Conservation (phyloP, 2,329 filamentous ascomycete species). For the Colletotrichum limetticola region DNA sequence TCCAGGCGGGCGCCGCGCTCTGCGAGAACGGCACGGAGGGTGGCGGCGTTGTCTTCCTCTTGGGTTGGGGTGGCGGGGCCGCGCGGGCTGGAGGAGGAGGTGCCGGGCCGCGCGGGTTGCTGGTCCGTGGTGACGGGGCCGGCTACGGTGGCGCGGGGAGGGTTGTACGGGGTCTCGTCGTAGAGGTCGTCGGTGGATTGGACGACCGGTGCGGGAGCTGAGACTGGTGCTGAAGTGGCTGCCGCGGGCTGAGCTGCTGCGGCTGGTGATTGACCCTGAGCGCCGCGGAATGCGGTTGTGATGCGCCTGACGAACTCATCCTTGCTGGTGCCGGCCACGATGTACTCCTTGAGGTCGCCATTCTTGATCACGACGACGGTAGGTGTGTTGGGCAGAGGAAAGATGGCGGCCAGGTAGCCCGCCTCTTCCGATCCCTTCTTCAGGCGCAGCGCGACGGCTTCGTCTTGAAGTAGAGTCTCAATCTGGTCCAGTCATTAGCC, state of each 20-base stretch:
- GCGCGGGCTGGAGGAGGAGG: conserved; percentile 38
- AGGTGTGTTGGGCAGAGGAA: conserved; percentile 81
- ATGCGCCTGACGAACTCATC: conserved; percentile 74
- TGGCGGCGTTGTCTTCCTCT: conserved; percentile 34
- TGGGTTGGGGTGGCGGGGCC: conserved; percentile 40
- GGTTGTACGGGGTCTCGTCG: not conserved
- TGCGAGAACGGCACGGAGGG: conserved; percentile 53
- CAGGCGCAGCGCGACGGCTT: conserved; percentile 77
- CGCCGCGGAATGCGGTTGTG: conserved; percentile 44
- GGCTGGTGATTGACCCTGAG: conserved; percentile 7
- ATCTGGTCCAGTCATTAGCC: conserved; percentile 7
- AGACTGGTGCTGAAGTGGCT: not conserved
- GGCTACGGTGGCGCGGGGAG: not conserved
- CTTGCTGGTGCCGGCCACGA: conserved; percentile 71
- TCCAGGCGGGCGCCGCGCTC: conserved; percentile 61
- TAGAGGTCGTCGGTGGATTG: conserved; percentile 6
- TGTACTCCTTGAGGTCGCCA: conserved; percentile 81
- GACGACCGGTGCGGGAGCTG: not conserved
- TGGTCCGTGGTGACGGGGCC: not conserved
- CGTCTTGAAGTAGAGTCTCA: conserved; percentile 39
- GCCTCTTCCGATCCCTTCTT: conserved; percentile 82
- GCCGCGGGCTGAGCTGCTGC: not conserved
- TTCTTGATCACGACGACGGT: conserved; percentile 84
- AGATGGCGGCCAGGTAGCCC: conserved; percentile 83
- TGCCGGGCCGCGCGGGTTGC: conserved; percentile 32